Evolutionary conservation across 352 stramenopile species (phyloP), one percentile per base, ranked within the genome.

Genomic region (Phytophthora citrophthora): DNA sequence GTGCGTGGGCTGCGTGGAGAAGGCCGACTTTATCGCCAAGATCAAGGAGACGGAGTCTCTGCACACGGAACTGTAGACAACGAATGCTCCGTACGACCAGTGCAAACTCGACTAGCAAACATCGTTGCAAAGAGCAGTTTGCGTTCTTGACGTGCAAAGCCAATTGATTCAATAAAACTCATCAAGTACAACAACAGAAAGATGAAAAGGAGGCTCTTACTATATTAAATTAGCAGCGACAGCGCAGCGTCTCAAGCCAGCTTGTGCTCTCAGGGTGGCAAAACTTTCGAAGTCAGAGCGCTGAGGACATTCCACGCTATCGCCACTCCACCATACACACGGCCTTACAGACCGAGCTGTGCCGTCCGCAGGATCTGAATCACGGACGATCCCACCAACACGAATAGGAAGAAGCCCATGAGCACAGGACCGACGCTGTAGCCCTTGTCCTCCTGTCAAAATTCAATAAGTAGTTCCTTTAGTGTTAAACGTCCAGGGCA

Each of bases 21-120:
- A 98, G 87, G 72, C 78, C 8, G 95, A 98, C 64, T 98, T 97
- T 67, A 95, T 98, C 60, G 93, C 91, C 74, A 95, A 95, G 70
- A 96, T 97, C 78, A 88, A 98, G 79, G 91, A 92, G 54, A 97
- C 90, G 8, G 89, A 97, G 79, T 74, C 74, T 55, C 56, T 75
- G 59, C 85, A 98, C 76, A 64, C 69, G 24, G 88, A 96, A 58
- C 70, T 96, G 73, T 96, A 94, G 74, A 81, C 58, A 44, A 64
- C 20, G n/a, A 40, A 57, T 39, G 51, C 56, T 12, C 18, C n/a
- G 36, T 7, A 27, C 12, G 13, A 38, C 4, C 32, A 7, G 24
- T n/a, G n/a, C 32, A 34, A 48, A 24, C 32, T 38, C 24, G 18
- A 54, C 9, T 16, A 41, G 50, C 26, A 61, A 50, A 29, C 18